These are phyloP conservation scores for Escallonia herrerae DNA, from an alignment of 129 eudicot species.

Conservation along the genomic window DNA sequence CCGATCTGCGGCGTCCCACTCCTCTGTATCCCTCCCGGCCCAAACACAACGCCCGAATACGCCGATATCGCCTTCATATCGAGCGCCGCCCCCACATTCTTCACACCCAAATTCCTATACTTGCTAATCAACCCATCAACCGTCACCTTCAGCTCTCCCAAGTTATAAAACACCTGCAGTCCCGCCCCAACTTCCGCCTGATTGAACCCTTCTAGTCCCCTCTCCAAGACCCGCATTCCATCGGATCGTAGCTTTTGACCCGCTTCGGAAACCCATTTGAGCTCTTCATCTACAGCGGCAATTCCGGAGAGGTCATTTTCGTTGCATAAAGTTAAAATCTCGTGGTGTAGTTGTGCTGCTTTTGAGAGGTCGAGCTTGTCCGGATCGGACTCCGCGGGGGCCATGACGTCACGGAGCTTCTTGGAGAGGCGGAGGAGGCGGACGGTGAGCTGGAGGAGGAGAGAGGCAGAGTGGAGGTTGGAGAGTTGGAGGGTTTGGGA, in stretches of 20 bases:
- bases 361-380: conserved; percentile 55
- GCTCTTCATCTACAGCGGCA: conserved; percentile 51
- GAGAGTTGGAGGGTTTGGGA: conserved; percentile 55
- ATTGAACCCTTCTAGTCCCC: conserved; percentile 78
- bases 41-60: conserved; percentile 31
- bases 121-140: conserved; percentile 69
- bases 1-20: conserved; percentile 90
- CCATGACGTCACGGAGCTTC: conserved; percentile 52
- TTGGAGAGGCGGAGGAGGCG: conserved; percentile 48
- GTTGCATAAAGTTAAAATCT: conserved; percentile 39
- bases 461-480: conserved; percentile 45
- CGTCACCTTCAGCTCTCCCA: conserved; percentile 72
- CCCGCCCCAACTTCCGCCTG: conserved; percentile 93
- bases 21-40: conserved; percentile 87
- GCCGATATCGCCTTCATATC: conserved; percentile 81
- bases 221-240: conserved; percentile 74
- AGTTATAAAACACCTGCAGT: conserved; percentile 83
- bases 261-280: conserved; percentile 56
- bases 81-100: conserved; percentile 60
- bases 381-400: conserved; percentile 17
- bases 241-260: conserved; percentile 57
- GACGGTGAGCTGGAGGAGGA: conserved; percentile 42
- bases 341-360: conserved; percentile 68
- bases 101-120: conserved; percentile 58
- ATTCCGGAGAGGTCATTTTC: conserved; percentile 59